Base-by-base conservation (phyloP, 371 early-diverging fungal genomes). In the Apophysomyces ossiformis region DNA sequence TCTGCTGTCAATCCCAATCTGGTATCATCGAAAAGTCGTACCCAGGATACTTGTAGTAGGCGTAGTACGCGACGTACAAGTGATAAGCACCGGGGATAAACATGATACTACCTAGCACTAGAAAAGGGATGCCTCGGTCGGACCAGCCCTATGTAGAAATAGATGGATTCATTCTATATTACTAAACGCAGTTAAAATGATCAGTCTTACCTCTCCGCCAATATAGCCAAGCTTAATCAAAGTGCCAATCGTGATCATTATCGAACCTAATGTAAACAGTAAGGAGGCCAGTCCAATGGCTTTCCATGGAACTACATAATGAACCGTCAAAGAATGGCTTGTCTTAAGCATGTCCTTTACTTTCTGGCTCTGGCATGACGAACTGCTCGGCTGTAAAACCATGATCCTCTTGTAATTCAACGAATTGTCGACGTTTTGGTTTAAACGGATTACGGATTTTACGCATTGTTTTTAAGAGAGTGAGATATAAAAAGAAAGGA, bases 51-150 rank as follows among this genome's bases (percentile, higher is more conserved):
- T 77, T 75, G 68, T 83, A 76, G 39, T 80, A 83, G 57, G 84
- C 84, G 68, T 83, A 83, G 50, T 81, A 83, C 8, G 84, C 84
- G 60, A 83, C 58, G 37, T 83, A 83, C 16, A 79, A 60, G 59
- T 83, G 84, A 45, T 83, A 83, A 2, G 79, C 69, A 15, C 83
- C 83, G 60, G 89, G 89, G 45, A 89, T 87, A 71, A 81, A 81
- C 81, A 81, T 81, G 56, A 78, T 66, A 56, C 73, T 72, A 9
- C 81, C 81, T 47, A 81, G 69, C 0, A 81, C 78, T 21, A 78
- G 67, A 65, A 81, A 81, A 7, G 86, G 83, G 46, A 84, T 85
- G 44, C 88, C 89, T 69, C 85, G 81, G 65, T 80, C 81, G 9
- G 84, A 61, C 88, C 88, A 89, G 7, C 74, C 66, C 81, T 81